phyloP scores from a whole-genome alignment of 768 basidiomycete genomes.

The Strobilomyces dryophilus region DNA sequence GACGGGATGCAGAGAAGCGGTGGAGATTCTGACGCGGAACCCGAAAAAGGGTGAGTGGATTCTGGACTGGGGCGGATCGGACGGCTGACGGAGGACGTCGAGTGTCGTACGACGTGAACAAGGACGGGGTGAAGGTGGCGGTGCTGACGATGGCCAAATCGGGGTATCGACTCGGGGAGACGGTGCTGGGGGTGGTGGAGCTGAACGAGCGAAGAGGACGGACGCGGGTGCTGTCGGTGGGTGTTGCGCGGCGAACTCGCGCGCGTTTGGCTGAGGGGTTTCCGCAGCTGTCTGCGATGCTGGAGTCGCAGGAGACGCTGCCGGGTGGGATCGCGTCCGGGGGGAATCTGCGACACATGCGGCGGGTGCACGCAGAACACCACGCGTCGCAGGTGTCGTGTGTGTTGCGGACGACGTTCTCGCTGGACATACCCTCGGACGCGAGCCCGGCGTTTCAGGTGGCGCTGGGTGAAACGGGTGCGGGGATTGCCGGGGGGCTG shows the following conservation, averaged over 20 bases:
- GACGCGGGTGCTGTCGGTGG: conserved; percentile 79
- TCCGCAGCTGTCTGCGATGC: conserved; percentile 76
- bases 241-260: conserved; percentile 12
- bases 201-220: conserved; percentile 70
- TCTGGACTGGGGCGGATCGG: background rate
- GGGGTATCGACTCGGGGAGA: conserved; percentile 90
- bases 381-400: conserved; percentile 72
- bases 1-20: conserved; percentile 74
- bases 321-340: conserved; percentile 55
- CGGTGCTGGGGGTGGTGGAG: conserved; percentile 83
- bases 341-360: conserved; percentile 47
- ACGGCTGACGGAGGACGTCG: background rate
- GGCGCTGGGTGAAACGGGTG: conserved; percentile 38
- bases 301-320: conserved; percentile 85
- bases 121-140: conserved; percentile 87
- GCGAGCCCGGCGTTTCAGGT: conserved; percentile 85
- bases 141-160: conserved; percentile 89
- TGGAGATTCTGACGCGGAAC: conserved; percentile 87
- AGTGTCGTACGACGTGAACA: conserved; percentile 95
- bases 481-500: conserved; percentile 58
- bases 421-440: conserved; percentile 90
- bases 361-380: conserved; percentile 82
- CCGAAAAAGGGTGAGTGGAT: conserved; percentile 72
- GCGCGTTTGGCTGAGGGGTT: background rate
- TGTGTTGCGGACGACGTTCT: conserved; percentile 75